Evolutionary conservation across 2,329 filamentous ascomycete genomes (phyloP).

Genomic region (Fusarium pseudoanthophilum): DNA sequence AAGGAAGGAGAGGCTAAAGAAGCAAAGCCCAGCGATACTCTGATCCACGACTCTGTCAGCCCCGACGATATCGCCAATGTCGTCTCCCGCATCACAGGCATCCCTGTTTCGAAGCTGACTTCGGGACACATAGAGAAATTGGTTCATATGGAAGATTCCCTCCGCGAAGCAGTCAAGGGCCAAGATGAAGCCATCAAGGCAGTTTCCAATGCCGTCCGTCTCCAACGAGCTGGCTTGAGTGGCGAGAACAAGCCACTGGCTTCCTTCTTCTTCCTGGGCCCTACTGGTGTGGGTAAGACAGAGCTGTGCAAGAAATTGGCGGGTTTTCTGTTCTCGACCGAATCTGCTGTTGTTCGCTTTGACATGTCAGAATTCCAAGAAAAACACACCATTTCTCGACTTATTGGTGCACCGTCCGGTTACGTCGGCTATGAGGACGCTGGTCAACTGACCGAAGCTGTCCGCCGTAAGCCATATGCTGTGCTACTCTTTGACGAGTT

Average conservation of each 20-base stretch:
- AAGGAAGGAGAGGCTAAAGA: conserved; percentile 69
- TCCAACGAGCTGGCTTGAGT: conserved; percentile 91
- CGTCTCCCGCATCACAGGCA: conserved; percentile 90
- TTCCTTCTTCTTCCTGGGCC: conserved; percentile 97
- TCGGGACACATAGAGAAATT: conserved; percentile 94
- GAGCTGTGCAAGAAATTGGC: conserved; percentile 97
- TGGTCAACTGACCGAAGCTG: conserved; percentile 94
- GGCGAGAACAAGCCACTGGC: conserved; percentile 92
- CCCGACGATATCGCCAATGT: conserved; percentile 94
- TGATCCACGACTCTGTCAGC: conserved; percentile 95
- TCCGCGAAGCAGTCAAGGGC: conserved; percentile 85
- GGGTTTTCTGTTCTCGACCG: conserved; percentile 90
- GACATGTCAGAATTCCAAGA: conserved; percentile 99
- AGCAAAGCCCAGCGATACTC: conserved; percentile 57
- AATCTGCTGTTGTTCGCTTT: conserved; percentile 90
- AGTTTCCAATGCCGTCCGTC: conserved; percentile 90
- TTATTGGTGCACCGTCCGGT: conserved; percentile 92
- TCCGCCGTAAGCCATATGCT: conserved; percentile 93
- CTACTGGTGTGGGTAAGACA: conserved; percentile 96
- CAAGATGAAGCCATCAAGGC: conserved; percentile 94
- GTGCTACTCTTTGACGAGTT: conserved; percentile 97
- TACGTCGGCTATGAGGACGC: conserved; percentile 98
- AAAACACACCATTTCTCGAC: conserved; percentile 91
- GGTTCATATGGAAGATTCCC: conserved; percentile 92
- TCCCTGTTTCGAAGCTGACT: conserved; percentile 91